Base-by-base conservation (phyloP, 2,329 filamentous ascomycete species). In the Sclerotinia minor region DNA sequence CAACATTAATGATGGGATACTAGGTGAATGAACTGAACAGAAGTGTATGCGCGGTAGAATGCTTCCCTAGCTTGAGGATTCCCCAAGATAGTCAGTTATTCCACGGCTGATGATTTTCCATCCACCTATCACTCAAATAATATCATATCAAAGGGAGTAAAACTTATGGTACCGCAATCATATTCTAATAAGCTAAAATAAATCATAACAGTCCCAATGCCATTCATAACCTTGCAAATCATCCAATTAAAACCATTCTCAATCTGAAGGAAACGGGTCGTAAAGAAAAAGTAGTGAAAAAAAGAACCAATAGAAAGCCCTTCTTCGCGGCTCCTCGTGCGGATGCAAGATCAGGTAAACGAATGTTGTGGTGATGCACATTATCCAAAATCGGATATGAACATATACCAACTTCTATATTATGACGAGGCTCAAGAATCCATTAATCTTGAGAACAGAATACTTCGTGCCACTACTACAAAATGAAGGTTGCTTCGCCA, bases 401-500 rank as follows among this genome's bases (percentile, higher is more conserved):
- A 47, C 59, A 63, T 26, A 50, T 45, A 35, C 59, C 45, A 50
- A 26, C 45, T 63, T 63, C 59, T 63, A 63, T 63, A 63, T 63
- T 63, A 63, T 63, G 29, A 21, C 38, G 59, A 63, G 29, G 47
- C 59, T n/a, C 19, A 38, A n/a, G n/a, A 5, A 63, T 63, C 50
- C 32, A 8, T 50, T 32, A 66, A 45, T 41, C 41, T 24, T 54
- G 35, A 35, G 61, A 59, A 21, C 26, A 26, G 15, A 29, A 69
- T 72, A 65, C 45, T 50, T 38, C 32, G 32, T 1, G n/a, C 50
- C 8, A 15, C 45, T 50, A 74, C 71, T 67, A 89, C 67, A 90
- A 93, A 80, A 99, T 96, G 82, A 98, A 99, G 24, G 94, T 97
- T 5, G 95, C 92, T 81, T 99, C 95, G 68, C 86, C 87, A 80